These are phyloP conservation scores for Tylopilus rubrobrunneus DNA, from an alignment of 768 basidiomycete species.

Conservation along the genomic window DNA sequence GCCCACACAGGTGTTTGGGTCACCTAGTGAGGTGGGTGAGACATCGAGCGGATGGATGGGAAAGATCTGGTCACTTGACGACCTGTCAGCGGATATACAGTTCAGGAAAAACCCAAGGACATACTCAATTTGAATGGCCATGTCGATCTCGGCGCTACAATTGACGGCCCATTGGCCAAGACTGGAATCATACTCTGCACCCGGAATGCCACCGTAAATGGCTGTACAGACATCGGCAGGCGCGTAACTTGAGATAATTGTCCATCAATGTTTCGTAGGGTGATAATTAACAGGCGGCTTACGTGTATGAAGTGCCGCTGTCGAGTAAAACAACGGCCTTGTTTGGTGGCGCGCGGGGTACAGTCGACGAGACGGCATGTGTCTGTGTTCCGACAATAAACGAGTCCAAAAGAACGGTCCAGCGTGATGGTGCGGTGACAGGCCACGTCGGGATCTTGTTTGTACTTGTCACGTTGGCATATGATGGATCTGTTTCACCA, in stretches of 20 bases:
- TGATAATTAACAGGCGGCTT: slow-evolving; percentile 24
- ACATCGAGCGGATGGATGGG: slow-evolving; percentile 81
- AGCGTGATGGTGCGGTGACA: slow-evolving; percentile 53
- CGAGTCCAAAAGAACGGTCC: slow-evolving; percentile 76
- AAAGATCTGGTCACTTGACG: slow-evolving; percentile 60
- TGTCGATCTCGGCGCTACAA: slow-evolving; percentile 68
- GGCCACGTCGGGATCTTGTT: slow-evolving; percentile 74
- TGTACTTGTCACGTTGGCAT: slow-evolving; percentile 53
- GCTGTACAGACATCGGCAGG: slow-evolving; percentile 60
- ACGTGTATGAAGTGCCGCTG: slow-evolving; percentile 81
- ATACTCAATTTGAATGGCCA: slow-evolving; percentile 76
- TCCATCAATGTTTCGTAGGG: slow-evolving; percentile 2
- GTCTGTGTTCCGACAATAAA: slow-evolving; percentile 56
- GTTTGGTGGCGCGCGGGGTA: slow-evolving; percentile 56
- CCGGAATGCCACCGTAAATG: slow-evolving; percentile 65
- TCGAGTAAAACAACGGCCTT: slow-evolving; percentile 76
- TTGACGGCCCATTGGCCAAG: slow-evolving; percentile 70
- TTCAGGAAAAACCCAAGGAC: slow-evolving; percentile 22
- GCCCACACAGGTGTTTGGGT: slow-evolving; percentile 58
- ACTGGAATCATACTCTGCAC: slow-evolving; percentile 51
- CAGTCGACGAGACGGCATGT: slow-evolving; percentile 49
- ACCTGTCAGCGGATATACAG: slow-evolving; percentile 10
- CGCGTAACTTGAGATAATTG: slow-evolving; percentile 51
- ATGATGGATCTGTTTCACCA: slow-evolving; percentile 66
- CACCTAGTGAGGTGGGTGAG: slow-evolving; percentile 42